Base-by-base conservation (phyloP, 2,329 filamentous ascomycete genomes). In the Chaetomium olivaceum region DNA sequence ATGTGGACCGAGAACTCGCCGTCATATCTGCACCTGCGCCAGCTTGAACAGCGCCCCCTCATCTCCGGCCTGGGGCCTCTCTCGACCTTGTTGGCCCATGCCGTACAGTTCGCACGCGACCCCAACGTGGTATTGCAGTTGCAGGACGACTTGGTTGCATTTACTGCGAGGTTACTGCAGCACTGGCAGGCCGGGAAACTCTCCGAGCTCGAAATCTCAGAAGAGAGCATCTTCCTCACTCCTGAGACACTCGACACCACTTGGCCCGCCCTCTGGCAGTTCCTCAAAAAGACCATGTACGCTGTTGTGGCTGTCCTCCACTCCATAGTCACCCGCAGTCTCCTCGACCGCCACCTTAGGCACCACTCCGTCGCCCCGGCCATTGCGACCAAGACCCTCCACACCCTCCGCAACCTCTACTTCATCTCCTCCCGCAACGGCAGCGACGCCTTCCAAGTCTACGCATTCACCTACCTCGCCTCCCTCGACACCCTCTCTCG, bases 381-480 rank as follows among this genome's bases (percentile, higher is more conserved):
- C 16, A 79, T 95, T 19, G 91, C 91, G 6, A 81, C 87, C 55
- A 91, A 91, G 74, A 86, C 89, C 1, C 82, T 97, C 19, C 87
- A 90, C 67, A 87, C 87, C 14, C 84, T 97, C 12, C 88, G 92
- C 31, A 90, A 91, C 72, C 79, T 96, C 23, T 92, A 89, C 77
- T 97, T 97, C 75, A 87, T 97, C 68, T 92, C 91, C 0, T 89
- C 88, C 16, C 85, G 91, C 48, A 84, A 91, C 63, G 89, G 90
- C 23, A 88, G 89, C 63, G 86, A 85, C 67, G 84, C 87, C 1
- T 96, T 96, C 72, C 91, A 93, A 62, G 90, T 92, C 65, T 94
- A 96, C 76, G 88, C 85, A 1, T 97, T 97, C 74, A 89, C 92
- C 29, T 92, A 93, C 72, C 83, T 96, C 25, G 88, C 91, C 0